Evolutionary conservation across 73 alveolate genomes (phyloP), one percentile per base, ranked within the genome.

Genomic region (Paramecium sonneborni): DNA sequence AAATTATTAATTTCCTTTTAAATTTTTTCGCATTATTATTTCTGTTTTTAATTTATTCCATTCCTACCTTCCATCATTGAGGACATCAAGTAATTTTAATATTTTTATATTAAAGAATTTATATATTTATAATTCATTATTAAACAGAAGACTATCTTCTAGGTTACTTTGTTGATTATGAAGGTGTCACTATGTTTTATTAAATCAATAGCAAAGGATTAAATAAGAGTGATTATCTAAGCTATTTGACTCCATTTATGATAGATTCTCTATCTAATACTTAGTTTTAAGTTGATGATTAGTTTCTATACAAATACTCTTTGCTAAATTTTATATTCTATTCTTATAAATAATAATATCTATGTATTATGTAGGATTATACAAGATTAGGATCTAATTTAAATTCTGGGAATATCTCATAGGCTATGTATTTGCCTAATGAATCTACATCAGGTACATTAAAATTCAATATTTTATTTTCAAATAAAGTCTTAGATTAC

Each of bases 41-140:
- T n/a, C n/a, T n/a, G 92, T 1, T 68, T 94, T 96, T 2, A 92
- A 38, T 92, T 92, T 94, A 3, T 92, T 46, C 30, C 92, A 92
- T 37, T 96, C 97, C 68, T 92, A 92, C 0, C 86, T 79, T 24
- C 93, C 52, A 57, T 92, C 35, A 95, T 94, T 44, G 92, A 92
- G 32, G 97, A 62, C 97, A 94, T 94, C 55, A 10, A 30, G 6
- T 76, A 38, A 76, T 11, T 11, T 34, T 41, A 7, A 41, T 8
- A 8, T 8, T 41, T 41, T 8, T 8, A 8, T 41, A 41, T 41
- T 11, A n/a, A n/a, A n/a, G n/a, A n/a, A n/a, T n/a, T n/a, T n/a
- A n/a, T n/a, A n/a, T n/a, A n/a, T 41, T 41, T 8, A 41, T 41
- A 41, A 8, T 8, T 41, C 57, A 41, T 41, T 41, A 41, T 41